Conservation (phyloP, 192 early-diverging fungal species). For the Coemansia sp. region DNA sequence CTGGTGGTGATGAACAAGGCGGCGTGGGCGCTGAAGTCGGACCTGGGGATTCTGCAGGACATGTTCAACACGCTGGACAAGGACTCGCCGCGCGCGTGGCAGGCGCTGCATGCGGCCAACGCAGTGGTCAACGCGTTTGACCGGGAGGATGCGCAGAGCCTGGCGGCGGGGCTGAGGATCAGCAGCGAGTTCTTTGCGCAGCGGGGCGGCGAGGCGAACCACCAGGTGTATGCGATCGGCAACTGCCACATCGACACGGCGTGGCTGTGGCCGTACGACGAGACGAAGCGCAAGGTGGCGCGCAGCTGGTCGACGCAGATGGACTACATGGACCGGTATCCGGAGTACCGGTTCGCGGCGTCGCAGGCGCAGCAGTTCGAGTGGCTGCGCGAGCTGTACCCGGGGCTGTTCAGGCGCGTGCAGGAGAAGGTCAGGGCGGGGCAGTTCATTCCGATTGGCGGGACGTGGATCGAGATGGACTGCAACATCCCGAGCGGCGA, state of each 20-base stretch:
- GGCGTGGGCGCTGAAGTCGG: slow-evolving; percentile 71
- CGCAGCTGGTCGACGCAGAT: slow-evolving; percentile 83
- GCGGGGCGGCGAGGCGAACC: slow-evolving; percentile 59
- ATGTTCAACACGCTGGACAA: slow-evolving; percentile 70
- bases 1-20: slow-evolving; percentile 69
- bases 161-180: slow-evolving; percentile 45
- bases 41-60: slow-evolving; percentile 74
- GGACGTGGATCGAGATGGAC: slow-evolving; percentile 99
- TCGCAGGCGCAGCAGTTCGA: slow-evolving; percentile 98
- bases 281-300: slow-evolving; percentile 93
- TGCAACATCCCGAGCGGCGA: slow-evolving; percentile 98
- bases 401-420: slow-evolving; percentile 76
- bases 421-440: slow-evolving; percentile 67
- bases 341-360: slow-evolving; percentile 88
- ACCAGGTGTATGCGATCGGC: slow-evolving; percentile 83
- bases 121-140: slow-evolving; percentile 73
- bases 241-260: slow-evolving; percentile 94
- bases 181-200: slow-evolving; percentile 67
- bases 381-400: slow-evolving; percentile 85
- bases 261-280: slow-evolving; percentile 97
- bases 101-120: slow-evolving; percentile 84
- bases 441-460: slow-evolving; percentile 91
- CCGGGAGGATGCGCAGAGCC: slow-evolving; percentile 35
- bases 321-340: slow-evolving; percentile 80
- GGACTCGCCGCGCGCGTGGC: slow-evolving; percentile 67